Evolutionary conservation across 352 stramenopile genomes (phyloP).

Genomic region (Phytophthora sp.): DNA sequence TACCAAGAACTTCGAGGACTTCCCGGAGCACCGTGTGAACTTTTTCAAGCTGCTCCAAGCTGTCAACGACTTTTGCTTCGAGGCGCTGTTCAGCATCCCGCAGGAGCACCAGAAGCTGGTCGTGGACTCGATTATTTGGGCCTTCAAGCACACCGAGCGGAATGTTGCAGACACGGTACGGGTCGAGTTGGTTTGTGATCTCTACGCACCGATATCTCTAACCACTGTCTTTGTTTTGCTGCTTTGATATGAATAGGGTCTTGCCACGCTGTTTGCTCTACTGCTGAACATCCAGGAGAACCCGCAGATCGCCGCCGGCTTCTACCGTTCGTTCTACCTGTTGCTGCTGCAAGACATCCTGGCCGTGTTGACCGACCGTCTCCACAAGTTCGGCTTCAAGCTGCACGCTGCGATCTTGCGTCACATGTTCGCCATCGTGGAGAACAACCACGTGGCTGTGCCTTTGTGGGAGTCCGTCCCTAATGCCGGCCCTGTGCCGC

Average conservation of each 20-base stretch:
- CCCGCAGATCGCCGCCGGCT: conserved; percentile 94
- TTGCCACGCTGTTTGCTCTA: conserved; percentile 97
- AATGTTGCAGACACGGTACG: conserved; percentile 97
- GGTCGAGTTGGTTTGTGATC: not conserved
- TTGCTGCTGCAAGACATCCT: conserved; percentile 95
- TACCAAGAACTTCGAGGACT: conserved; percentile 99
- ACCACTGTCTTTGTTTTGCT: not conserved
- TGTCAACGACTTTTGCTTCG: conserved; percentile 96
- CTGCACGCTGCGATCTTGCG: conserved; percentile 97
- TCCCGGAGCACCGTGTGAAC: conserved; percentile 97
- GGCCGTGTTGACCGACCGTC: conserved; percentile 97
- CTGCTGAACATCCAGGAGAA: conserved; percentile 96
- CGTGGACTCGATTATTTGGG: conserved; percentile 99
- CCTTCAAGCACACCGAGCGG: conserved; percentile 99
- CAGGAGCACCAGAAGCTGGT: conserved; percentile 98
- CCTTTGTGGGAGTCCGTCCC: conserved; percentile 94
- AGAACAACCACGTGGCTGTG: conserved; percentile 96
- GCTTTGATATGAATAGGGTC: conserved; percentile 57
- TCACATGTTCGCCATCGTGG: conserved; percentile 98
- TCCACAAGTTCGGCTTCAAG: conserved; percentile 99
- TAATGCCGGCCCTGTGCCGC: conserved; percentile 62
- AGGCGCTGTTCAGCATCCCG: conserved; percentile 97
- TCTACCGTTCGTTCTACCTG: conserved; percentile 99
- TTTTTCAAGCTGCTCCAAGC: conserved; percentile 99
- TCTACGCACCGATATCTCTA: not conserved